phyloP scores from a whole-genome alignment of 306 rosid genomes.

The Vigna hirtella region DNA sequence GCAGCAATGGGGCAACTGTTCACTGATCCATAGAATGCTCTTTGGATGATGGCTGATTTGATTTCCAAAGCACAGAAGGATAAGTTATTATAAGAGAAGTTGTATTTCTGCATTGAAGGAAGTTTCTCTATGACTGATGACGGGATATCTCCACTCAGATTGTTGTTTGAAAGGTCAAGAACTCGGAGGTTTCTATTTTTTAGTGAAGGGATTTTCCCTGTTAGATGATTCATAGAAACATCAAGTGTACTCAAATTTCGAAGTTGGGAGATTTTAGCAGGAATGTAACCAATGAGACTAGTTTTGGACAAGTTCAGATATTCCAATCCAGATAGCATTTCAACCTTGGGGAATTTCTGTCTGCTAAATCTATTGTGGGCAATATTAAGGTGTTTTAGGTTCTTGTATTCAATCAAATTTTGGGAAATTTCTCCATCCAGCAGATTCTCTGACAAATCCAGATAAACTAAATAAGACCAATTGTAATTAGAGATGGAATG shows the following conservation, averaged over 20 bases:
- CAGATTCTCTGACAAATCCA: constrained; percentile 83
- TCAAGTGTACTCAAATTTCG: constrained; percentile 67
- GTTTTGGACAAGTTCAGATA: constrained; percentile 80
- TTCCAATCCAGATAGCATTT: constrained; percentile 58
- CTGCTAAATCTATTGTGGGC: constrained; percentile 74
- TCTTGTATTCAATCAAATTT: constrained; percentile 55
- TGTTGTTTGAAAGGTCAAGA: constrained; percentile 81
- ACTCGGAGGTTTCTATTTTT: constrained; percentile 57
- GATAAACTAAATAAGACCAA: constrained; percentile 74
- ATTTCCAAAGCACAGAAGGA: constrained; percentile 66
- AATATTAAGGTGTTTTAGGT: constrained; percentile 75
- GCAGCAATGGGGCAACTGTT: constrained; percentile 88
- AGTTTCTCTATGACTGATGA: constrained; percentile 62
- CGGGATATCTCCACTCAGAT: constrained; percentile 79
- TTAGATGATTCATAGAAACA: constrained; percentile 75
- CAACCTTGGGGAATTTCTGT: constrained; percentile 63
- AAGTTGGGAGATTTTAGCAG: constrained; percentile 61
- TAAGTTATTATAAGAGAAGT: constrained; percentile 83
- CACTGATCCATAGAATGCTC: constrained; percentile 68
- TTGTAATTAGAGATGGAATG: constrained; percentile 50
- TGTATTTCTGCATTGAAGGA: constrained; percentile 76
- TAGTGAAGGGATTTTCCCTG: constrained; percentile 61
- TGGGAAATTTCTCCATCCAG: constrained; percentile 71
- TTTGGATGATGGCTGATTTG: constrained; percentile 50
- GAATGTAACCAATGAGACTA: constrained; percentile 64